Conservation (phyloP, 805 yeast species). For the Maudiozyma pseudohumilis region DNA sequence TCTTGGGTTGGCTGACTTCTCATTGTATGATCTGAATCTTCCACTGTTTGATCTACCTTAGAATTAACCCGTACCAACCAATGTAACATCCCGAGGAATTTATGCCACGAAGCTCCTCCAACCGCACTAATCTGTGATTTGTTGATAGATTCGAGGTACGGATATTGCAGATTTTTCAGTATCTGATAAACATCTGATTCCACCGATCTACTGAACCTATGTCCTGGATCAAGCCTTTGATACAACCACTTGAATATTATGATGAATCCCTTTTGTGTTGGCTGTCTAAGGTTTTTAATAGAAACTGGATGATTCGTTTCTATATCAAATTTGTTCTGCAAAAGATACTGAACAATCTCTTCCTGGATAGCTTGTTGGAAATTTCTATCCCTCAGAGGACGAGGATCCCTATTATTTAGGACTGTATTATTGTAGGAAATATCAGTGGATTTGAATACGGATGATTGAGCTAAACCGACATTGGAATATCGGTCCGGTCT, state of each 20-base stretch:
- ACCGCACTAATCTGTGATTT: constrained; percentile 84
- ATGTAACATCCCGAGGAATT: constrained; percentile 68
- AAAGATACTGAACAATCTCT: constrained; percentile 56
- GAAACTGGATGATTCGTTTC: constrained; percentile 66
- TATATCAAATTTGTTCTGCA: constrained; percentile 55
- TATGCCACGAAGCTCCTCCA: constrained; percentile 84
- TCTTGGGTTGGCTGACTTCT: constrained; percentile 26
- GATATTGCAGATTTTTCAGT: constrained; percentile 59
- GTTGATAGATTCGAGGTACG: constrained; percentile 69
- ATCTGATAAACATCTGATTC: constrained; percentile 68
- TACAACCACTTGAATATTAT: constrained; percentile 73
- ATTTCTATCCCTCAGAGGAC: constrained; percentile 67
- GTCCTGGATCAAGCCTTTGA: constrained; percentile 68
- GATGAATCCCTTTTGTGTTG: constrained; percentile 82
- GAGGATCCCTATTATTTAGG: constrained; percentile 41
- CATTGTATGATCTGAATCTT: constrained; percentile 14
- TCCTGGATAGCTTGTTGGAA: constrained; percentile 59
- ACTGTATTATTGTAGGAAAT: constrained; percentile 1
- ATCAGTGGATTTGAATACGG: constrained; percentile 1
- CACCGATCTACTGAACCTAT: constrained; percentile 53
- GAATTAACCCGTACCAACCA: constrained; percentile 62
- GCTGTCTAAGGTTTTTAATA: constrained; percentile 53
- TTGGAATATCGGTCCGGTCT: neutral
- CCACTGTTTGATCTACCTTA: constrained; percentile 30
- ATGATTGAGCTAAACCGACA: neutral